phyloP scores from a whole-genome alignment of 148 eudicot genomes.

The Salicornia ramosissima region DNA sequence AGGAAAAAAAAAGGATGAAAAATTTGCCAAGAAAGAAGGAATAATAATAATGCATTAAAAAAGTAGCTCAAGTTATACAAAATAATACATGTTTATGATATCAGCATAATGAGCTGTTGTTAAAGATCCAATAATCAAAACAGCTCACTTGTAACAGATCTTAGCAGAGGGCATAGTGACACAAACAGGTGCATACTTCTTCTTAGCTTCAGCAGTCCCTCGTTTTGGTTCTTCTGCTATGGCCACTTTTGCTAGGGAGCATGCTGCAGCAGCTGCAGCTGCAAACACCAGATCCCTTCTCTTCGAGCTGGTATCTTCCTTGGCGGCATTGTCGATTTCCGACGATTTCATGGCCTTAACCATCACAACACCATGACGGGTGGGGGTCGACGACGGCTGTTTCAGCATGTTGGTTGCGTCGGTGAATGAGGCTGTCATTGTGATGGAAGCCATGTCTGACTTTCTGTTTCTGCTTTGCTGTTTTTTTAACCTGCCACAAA shows the following conservation, averaged over 20 bases:
- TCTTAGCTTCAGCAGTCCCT: conserved; percentile 67
- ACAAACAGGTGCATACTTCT: conserved; percentile 73
- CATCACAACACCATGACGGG: conserved; percentile 33
- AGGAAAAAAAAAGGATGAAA: background rate
- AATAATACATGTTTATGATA: conserved; percentile 10
- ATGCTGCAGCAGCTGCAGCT: conserved; percentile 48
- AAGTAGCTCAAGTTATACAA: conserved; percentile 13
- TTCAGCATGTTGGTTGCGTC: conserved; percentile 32
- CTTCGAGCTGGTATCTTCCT: conserved; percentile 29
- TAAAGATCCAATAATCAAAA: background rate
- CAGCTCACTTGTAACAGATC: conserved; percentile 56
- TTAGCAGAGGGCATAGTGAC: conserved; percentile 75
- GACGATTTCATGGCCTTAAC: conserved; percentile 46
- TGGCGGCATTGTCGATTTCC: conserved; percentile 13
- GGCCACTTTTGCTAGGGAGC: conserved; percentile 44
- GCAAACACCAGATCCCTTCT: conserved; percentile 70
- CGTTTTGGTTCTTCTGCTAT: conserved; percentile 64
- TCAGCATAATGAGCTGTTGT: background rate
- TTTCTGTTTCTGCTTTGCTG: conserved; percentile 1
- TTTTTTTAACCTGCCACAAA: conserved; percentile 10
- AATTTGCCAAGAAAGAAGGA: background rate
- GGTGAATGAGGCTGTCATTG: conserved; percentile 53
- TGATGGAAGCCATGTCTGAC: conserved; percentile 54
- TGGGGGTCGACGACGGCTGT: conserved; percentile 25
- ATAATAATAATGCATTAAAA: background rate